These are phyloP conservation scores for Kappamyces sp. DNA, from an alignment of 192 early-diverging fungal genomes.

Conservation along the genomic window DNA sequence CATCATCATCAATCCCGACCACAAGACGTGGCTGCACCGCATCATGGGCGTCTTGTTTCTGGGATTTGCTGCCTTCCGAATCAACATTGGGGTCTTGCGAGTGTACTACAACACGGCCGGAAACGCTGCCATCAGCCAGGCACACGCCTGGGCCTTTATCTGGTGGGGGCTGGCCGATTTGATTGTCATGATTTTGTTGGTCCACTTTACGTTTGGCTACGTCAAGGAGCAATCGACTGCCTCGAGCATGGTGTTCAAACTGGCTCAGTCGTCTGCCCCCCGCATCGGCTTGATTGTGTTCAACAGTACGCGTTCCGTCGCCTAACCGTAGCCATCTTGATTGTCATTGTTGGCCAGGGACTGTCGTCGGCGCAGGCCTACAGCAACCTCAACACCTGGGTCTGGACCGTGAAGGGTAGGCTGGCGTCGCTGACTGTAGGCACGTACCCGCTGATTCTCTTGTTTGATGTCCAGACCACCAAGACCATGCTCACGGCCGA, in stretches of 20 bases:
- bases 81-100: slow-evolving; percentile 21
- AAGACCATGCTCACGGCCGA: slow-evolving; percentile 20
- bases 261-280: slow-evolving; percentile 1
- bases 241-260: neutral
- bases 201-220: neutral
- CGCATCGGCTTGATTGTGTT: slow-evolving; percentile 13
- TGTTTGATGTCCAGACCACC: slow-evolving; percentile 28
- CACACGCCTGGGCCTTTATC: slow-evolving; percentile 27
- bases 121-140: slow-evolving; percentile 18
- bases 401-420: slow-evolving; percentile 5
- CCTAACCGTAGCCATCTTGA: neutral
- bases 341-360: neutral
- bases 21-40: neutral
- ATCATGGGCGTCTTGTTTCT: slow-evolving; percentile 20
- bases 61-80: slow-evolving; percentile 8
- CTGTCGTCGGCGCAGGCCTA: slow-evolving; percentile 12
- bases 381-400: neutral
- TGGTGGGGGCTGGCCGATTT: slow-evolving; percentile 29
- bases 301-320: neutral
- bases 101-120: slow-evolving; percentile 3
- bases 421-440: slow-evolving; percentile 24
- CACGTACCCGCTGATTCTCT: slow-evolving; percentile 23
- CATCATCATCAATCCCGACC: neutral
- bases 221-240: neutral
- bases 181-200: slow-evolving; percentile 14